Evolutionary conservation across 2,329 filamentous ascomycete species (phyloP).

Genomic region (Lanzia echinophila): DNA sequence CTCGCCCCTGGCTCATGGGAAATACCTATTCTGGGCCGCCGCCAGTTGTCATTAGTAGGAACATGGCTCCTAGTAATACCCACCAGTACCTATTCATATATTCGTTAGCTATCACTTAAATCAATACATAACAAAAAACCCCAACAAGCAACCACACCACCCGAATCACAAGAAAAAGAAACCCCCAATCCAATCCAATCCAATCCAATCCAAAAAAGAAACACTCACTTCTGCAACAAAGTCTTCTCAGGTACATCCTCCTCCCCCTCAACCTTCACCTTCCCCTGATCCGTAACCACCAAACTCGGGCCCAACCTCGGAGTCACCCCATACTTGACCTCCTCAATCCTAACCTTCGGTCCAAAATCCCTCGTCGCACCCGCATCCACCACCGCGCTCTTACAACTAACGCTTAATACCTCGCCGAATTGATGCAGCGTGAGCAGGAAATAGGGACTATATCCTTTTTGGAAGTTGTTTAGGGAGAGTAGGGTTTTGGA

Average conservation of each 20-base stretch:
- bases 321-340: conserved; percentile 43
- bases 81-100: conserved; percentile 49
- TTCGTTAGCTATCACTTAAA: too few species aligned
- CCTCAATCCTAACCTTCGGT: conserved; percentile 48
- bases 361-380: conserved; percentile 60
- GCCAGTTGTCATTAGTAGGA: conserved; percentile 48
- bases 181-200: neutral
- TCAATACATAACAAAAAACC: too few species aligned
- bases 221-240: conserved; percentile 57
- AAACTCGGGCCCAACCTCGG: conserved; percentile 59
- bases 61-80: conserved; percentile 46
- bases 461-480: conserved; percentile 56
- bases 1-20: neutral
- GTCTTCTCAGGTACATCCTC: conserved; percentile 53
- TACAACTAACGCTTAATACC: conserved; percentile 45
- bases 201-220: neutral
- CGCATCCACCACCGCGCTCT: conserved; percentile 55
- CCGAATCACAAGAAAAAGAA: too few species aligned
- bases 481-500: conserved; percentile 51
- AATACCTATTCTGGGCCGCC: conserved; percentile 38
- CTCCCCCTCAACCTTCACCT: neutral
- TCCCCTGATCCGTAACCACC: conserved; percentile 31
- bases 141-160: too few species aligned
- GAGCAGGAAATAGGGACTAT: conserved; percentile 49
- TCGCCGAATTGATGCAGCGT: conserved; percentile 40